phyloP scores from a whole-genome alignment of 345 rosid genomes.

The Geranium rotundifolium region DNA sequence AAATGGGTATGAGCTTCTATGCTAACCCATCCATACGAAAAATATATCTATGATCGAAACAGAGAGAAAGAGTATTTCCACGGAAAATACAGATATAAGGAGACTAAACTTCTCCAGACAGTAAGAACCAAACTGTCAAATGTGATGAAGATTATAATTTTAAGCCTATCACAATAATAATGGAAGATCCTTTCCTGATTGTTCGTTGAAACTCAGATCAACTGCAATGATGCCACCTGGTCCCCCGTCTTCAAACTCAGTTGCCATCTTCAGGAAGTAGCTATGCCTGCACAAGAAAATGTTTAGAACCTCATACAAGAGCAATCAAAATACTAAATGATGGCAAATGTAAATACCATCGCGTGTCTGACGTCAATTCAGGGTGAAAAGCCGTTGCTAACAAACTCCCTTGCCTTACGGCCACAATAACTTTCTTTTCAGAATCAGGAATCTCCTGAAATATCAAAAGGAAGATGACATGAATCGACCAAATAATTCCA shows the following conservation, averaged over 20 bases:
- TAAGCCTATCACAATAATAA: conserved; percentile 22
- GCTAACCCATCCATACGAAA: too few relatives aligned
- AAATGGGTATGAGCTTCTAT: too few relatives aligned
- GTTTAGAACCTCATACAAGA: conserved; percentile 2
- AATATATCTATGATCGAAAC: too few relatives aligned
- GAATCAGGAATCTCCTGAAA: conserved; percentile 55
- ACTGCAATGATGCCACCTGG: conserved; percentile 37
- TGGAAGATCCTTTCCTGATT: conserved; percentile 63
- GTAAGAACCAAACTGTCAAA: background rate
- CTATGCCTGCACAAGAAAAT: conserved; percentile 54
- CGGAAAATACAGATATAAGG: background rate
- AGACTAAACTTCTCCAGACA: background rate
- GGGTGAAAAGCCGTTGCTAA: conserved; percentile 94
- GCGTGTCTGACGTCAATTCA: conserved; percentile 80
- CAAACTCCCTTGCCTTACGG: conserved; percentile 71
- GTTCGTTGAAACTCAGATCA: conserved; percentile 21
- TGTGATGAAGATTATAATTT: background rate
- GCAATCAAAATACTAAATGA: too few relatives aligned
- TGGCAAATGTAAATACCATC: conserved; percentile 80
- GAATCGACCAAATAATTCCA: background rate
- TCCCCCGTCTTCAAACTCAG: conserved; percentile 38
- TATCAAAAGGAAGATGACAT: conserved; percentile 6
- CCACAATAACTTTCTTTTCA: conserved; percentile 68
- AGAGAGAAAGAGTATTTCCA: background rate
- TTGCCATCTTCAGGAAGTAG: conserved; percentile 72